Evolutionary conservation across 2,329 filamentous ascomycete species (phyloP).

Genomic region (Curvularia sp.): DNA sequence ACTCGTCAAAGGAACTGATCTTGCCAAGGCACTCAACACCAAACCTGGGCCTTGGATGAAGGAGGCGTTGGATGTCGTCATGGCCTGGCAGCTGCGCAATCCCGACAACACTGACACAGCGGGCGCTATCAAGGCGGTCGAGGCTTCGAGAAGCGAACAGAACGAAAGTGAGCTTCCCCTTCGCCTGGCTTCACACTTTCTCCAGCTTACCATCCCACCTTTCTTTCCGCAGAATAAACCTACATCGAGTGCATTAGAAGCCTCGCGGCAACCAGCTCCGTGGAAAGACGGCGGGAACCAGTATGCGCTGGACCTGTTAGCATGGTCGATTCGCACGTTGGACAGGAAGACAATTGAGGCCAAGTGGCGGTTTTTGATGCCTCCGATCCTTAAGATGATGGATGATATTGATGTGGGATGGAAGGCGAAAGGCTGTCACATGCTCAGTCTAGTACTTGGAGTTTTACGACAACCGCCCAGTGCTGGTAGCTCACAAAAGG

Average conservation of each 20-base stretch:
- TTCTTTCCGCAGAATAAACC: slow-evolving; percentile 62
- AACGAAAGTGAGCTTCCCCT: slow-evolving; percentile 59
- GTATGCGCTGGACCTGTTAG: slow-evolving; percentile 63
- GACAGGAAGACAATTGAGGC: slow-evolving; percentile 61
- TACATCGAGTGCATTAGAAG: slow-evolving; percentile 57
- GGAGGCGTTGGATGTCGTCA: slow-evolving; percentile 76
- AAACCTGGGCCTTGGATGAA: slow-evolving; percentile 86
- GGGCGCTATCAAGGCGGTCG: slow-evolving; percentile 56
- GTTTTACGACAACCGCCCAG: slow-evolving; percentile 33
- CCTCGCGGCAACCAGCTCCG: slow-evolving; percentile 61
- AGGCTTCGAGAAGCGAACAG: slow-evolving; percentile 53
- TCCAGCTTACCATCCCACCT: slow-evolving; percentile 70
- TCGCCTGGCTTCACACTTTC: slow-evolving; percentile 61
- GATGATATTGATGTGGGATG: slow-evolving; percentile 67
- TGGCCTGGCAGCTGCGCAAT: slow-evolving; percentile 89
- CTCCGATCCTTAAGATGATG: slow-evolving; percentile 71
- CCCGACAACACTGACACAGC: slow-evolving; percentile 68
- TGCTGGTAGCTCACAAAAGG: slow-evolving; percentile 30
- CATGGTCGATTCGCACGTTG: slow-evolving; percentile 65
- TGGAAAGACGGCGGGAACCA: slow-evolving; percentile 65
- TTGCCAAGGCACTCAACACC: slow-evolving; percentile 70
- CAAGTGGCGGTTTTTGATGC: slow-evolving; percentile 73
- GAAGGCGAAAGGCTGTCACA: slow-evolving; percentile 63
- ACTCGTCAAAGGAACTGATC: slow-evolving; percentile 74
- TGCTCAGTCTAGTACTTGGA: slow-evolving; percentile 63